Evolutionary conservation across 805 yeast genomes (phyloP), one percentile per base, ranked within the genome.

Genomic region (Pichia nakasei): DNA sequence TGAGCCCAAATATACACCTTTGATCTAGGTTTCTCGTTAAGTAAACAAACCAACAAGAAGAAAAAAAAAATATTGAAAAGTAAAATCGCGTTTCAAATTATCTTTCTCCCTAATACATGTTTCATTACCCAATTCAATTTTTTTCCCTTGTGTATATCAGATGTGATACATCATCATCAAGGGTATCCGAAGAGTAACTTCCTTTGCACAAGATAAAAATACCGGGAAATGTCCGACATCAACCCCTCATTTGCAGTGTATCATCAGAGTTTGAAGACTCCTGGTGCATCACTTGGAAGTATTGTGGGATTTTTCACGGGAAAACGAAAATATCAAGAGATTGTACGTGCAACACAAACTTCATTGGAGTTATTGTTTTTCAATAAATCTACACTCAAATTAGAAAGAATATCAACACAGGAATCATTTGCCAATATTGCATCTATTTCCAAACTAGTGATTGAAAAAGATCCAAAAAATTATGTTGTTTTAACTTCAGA

Each of bases 401-500:
- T 89, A 4, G 60, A 56, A 9, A 61, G 64, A 33, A 34, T 76
- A 7, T 54, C 64, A 12, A 52, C 60, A 2, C 76, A 75, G 34
- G 70, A 76, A 27, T 53, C 75, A 0, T 82, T 82, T 60, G 81
- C 83, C 2, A 68, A 74, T 6, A 65, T 89, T 3, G 68, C 87
- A 38, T 48, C 66, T 4, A 62, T 85, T 11, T 66, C 65, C 6
- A 66, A 73, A 21, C 62, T 86, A 43, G 70, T 76, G 19, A 58
- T 73, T 11, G 67, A 75, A 0, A 86, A 83, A 0, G 57, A 76
- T 0, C 58, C 67, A 0, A 68, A 65, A 43, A 93, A 86, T 50
- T 65, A 66, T 22, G 48, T 89, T n/a, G 72, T 81, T 7, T 57
- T 86, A 3, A 75, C 91, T 0, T 78, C 93, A 0, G 97, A 89